Evolutionary conservation across 1,284 basidiomycete species (phyloP), one percentile per base, ranked within the genome.

Genomic region (Marasmius fiardii): DNA sequence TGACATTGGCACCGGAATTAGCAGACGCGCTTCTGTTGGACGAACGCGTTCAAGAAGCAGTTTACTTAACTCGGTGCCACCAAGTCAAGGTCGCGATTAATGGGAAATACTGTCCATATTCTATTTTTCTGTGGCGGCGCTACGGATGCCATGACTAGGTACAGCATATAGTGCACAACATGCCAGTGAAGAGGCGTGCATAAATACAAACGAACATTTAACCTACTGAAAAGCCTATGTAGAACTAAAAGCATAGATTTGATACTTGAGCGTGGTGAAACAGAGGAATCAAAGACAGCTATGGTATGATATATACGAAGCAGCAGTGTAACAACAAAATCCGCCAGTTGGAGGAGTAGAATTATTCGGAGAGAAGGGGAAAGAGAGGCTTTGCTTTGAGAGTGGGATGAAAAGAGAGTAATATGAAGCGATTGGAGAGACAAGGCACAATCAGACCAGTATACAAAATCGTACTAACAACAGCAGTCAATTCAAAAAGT

Each of bases 141-240:
- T 24, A 39, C 35, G 20, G 28, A 52, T n/a, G 26, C 12, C 35
- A 43, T 21, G 39, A 52, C 18, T 52, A 52, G 35, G 24, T 52
- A 52, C 39, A 43, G 43, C 52, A 57, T n/a, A n/a, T 57, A 56
- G 47, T 57, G 56, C 56, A 57, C 56, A 57, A 57, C 48, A 53
- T 53, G n/a, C n/a, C n/a, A n/a, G 35, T 45, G 51, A 26, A 24
- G 26, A 31, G 43, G 51, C 39, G 39, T 20, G 43, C 39, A 53
- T 56, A 56, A 57, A 57, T 54, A 54, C 52, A 53, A 50, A 24
- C 41, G 33, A 52, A 5, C n/a, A 41, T 43, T 45, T 47, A 21
- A 39, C 35, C 24, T 34, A 53, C 41, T 52, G 44, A 48, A 16
- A 20, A 41, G 20, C 5, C 7, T 31, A 31, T 31, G 28, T 41